Evolutionary conservation across 2,329 filamentous ascomycete species (phyloP).

Genomic region (Calonectria multiphialidica): DNA sequence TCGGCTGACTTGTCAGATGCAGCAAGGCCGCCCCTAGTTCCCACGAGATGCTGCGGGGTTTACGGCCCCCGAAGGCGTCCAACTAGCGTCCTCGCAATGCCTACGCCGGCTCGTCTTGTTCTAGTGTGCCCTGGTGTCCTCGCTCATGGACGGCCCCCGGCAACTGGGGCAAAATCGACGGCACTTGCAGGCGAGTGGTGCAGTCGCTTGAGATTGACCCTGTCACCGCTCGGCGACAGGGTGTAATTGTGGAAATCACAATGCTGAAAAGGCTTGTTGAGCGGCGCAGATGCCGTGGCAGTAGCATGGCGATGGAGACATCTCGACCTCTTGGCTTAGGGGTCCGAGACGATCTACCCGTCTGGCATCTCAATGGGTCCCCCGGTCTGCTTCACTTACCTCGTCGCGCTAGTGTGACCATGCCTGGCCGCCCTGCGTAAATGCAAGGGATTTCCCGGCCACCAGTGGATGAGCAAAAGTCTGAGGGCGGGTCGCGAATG

Average conservation of each 20-base stretch:
- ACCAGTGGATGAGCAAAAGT: not conserved
- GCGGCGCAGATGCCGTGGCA: not conserved
- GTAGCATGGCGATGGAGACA: slow-evolving; percentile 1
- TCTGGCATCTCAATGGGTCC: not conserved
- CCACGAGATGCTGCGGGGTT: slow-evolving; percentile 18
- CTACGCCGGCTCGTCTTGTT: not conserved
- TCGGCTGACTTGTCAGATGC: slow-evolving; percentile 15
- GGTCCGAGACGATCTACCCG: slow-evolving; percentile 9
- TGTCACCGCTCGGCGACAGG: not conserved
- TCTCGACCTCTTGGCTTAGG: not conserved
- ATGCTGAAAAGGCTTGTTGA: not conserved
- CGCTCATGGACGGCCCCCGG: not conserved
- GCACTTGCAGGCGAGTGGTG: slow-evolving; percentile 10
- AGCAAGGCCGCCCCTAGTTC: not conserved
- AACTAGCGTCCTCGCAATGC: slow-evolving; percentile 11
- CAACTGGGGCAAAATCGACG: not conserved
- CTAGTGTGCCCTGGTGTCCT: not conserved
- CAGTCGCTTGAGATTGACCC: not conserved
- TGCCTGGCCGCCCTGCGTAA: not conserved
- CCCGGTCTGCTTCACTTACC: not conserved
- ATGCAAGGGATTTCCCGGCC: not conserved
- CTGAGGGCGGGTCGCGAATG: not conserved
- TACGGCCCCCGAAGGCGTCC: slow-evolving; percentile 5
- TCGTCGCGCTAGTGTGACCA: slow-evolving; percentile 1
- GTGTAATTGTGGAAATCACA: not conserved